Conservation (phyloP, 148 eudicot species). For the Bassia scoparia region DNA sequence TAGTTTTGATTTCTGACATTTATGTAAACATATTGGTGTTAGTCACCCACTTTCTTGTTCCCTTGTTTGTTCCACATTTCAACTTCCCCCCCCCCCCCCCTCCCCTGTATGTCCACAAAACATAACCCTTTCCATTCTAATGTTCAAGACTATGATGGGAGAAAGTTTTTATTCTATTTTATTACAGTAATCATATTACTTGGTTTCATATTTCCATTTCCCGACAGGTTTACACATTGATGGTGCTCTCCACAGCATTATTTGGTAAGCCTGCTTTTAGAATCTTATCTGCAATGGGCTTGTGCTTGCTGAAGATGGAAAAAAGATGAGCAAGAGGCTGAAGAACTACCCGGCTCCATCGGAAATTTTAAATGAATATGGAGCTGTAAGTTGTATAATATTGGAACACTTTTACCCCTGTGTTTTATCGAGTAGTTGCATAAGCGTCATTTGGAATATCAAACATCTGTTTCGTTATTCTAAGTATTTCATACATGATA, state of each 20-base stretch:
- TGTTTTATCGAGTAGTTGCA: background rate
- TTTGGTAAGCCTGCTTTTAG: slow-evolving; percentile 90
- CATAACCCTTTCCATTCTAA: background rate
- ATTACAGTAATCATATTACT: background rate
- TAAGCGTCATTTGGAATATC: background rate
- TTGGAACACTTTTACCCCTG: background rate
- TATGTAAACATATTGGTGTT: too few relatives aligned
- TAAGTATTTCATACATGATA: slow-evolving; percentile 8
- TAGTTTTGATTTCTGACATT: too few relatives aligned
- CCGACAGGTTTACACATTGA: slow-evolving; percentile 96
- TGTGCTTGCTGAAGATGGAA: slow-evolving; percentile 96
- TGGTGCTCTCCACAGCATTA: slow-evolving; percentile 96
- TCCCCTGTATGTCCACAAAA: background rate
- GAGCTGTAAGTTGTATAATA: slow-evolving; percentile 63
- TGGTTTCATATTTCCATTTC: slow-evolving; percentile 8
- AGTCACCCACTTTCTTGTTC: too few relatives aligned
- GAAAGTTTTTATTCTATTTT: too few relatives aligned
- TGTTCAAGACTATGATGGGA: too few relatives aligned
- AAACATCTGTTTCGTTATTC: background rate
- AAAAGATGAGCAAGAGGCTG: slow-evolving; percentile 94
- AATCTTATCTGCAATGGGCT: slow-evolving; percentile 98
- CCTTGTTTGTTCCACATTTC: background rate
- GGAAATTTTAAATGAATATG: slow-evolving; percentile 77
- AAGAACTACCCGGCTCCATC: slow-evolving; percentile 84
- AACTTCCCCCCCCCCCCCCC: too few relatives aligned